Conservation (phyloP, 2,329 filamentous ascomycete genomes). For the Trichoderma hamatum region DNA sequence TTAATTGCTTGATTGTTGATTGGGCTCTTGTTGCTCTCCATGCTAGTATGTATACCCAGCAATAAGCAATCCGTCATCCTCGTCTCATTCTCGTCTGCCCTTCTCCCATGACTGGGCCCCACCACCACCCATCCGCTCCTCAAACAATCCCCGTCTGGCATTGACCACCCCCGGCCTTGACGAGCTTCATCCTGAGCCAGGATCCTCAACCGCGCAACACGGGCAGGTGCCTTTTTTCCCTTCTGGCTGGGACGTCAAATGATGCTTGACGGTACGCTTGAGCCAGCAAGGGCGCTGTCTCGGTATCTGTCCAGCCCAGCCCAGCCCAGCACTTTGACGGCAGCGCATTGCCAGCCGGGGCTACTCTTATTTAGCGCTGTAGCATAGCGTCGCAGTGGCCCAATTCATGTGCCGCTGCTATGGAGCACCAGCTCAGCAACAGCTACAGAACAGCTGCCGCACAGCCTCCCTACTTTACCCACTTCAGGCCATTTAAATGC, state of each 20-base stretch:
- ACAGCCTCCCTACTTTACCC: conserved; percentile 13
- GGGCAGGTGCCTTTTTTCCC: not conserved
- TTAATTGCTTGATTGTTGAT: too few species aligned
- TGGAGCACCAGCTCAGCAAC: not conserved
- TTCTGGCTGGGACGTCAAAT: not conserved
- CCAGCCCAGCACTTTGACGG: not conserved
- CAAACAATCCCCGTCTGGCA: not conserved
- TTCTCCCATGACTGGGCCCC: not conserved
- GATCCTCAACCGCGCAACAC: not conserved
- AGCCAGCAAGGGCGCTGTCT: not conserved
- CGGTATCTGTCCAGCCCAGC: not conserved
- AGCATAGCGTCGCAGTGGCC: not conserved
- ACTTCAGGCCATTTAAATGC: conserved; percentile 10
- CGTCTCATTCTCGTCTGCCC: not conserved
- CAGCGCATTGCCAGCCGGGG: not conserved
- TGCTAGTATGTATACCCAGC: not conserved
- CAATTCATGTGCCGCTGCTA: not conserved
- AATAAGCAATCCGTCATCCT: not conserved
- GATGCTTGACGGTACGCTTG: not conserved
- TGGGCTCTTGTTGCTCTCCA: not conserved
- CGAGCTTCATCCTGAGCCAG: conserved; percentile 11
- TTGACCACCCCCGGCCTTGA: not conserved
- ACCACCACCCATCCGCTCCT: not conserved
- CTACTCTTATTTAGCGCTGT: not conserved
- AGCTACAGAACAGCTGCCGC: not conserved